Conservation (phyloP, 2,329 filamentous ascomycete species). For the Colletotrichum australisinense region DNA sequence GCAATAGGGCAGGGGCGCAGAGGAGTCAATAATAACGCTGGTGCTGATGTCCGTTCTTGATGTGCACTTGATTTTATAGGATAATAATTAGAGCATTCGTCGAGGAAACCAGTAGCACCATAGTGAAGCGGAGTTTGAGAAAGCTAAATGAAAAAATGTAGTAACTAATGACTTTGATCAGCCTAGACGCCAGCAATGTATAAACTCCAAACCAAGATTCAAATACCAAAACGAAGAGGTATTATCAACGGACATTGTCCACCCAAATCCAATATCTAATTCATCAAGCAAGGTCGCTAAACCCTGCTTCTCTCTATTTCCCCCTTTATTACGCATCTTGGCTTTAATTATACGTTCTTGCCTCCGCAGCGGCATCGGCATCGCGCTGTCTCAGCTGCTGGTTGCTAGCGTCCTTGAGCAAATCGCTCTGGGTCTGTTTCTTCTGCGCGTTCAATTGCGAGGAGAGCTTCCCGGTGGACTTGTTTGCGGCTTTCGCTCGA, state of each 20-base stretch:
- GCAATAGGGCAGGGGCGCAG: neutral
- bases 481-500: constrained; percentile 70
- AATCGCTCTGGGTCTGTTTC: constrained; percentile 75
- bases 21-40: neutral
- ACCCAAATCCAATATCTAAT: neutral
- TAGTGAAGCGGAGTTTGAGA: neutral
- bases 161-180: neutral
- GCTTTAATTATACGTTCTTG: constrained; percentile 46
- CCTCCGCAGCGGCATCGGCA: constrained; percentile 67
- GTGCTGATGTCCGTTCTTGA: neutral
- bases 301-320: constrained; percentile 3
- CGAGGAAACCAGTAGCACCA: neutral
- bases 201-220: neutral
- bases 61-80: neutral
- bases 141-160: neutral
- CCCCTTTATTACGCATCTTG: constrained; percentile 35
- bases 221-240: neutral
- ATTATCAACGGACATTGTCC: neutral
- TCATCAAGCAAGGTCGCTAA: neutral
- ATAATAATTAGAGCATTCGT: neutral
- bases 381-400: constrained; percentile 75
- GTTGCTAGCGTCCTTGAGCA: constrained; percentile 74
- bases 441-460: constrained; percentile 80
- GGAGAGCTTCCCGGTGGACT: constrained; percentile 75
- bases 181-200: neutral